Evolutionary conservation across 805 yeast genomes (phyloP).

Genomic region (Hanseniaspora guilliermondii): DNA sequence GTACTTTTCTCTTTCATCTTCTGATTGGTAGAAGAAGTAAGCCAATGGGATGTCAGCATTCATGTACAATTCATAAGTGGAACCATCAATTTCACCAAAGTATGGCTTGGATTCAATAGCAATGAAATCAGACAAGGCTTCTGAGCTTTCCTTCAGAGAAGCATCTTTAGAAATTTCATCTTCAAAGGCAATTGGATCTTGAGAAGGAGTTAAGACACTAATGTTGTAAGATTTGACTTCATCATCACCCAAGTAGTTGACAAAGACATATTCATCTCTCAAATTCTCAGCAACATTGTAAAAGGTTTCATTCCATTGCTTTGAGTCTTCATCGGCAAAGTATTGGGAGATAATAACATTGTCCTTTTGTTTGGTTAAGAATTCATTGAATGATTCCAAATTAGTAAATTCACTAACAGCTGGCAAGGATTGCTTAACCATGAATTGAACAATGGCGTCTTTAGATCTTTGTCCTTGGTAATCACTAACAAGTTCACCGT

Average conservation of each 20-base stretch:
- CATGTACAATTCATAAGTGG: conserved; percentile 65
- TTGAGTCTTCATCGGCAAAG: conserved; percentile 45
- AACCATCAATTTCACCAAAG: conserved; percentile 77
- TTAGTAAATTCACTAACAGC: conserved; percentile 44
- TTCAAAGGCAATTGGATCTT: conserved; percentile 9
- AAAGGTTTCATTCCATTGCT: conserved; percentile 43
- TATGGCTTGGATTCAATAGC: conserved; percentile 59
- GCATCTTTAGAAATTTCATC: conserved; percentile 14
- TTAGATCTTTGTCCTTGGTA: conserved; percentile 81
- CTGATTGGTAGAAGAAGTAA: conserved; percentile 68
- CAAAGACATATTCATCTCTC: conserved; percentile 55
- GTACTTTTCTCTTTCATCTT: conserved; percentile 51
- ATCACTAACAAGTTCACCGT: conserved; percentile 39
- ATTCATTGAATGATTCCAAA: conserved; percentile 33
- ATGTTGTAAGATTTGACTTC: conserved; percentile 18
- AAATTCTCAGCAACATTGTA: conserved; percentile 45
- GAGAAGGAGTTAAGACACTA: conserved; percentile 25
- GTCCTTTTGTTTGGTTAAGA: conserved; percentile 30
- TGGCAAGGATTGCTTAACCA: conserved; percentile 75
- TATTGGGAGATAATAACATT: conserved; percentile 29
- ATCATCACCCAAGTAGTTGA: conserved; percentile 22
- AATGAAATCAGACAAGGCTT: conserved; percentile 24
- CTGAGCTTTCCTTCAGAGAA: conserved; percentile 14
- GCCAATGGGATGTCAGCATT: conserved; percentile 64
- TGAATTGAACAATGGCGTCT: conserved; percentile 60